Percentiles rank a stretch among this genome's conserved stretches.
phyloP scores from a whole-genome alignment of 75 land plant species.

The Cupressus sempervirens region DNA sequence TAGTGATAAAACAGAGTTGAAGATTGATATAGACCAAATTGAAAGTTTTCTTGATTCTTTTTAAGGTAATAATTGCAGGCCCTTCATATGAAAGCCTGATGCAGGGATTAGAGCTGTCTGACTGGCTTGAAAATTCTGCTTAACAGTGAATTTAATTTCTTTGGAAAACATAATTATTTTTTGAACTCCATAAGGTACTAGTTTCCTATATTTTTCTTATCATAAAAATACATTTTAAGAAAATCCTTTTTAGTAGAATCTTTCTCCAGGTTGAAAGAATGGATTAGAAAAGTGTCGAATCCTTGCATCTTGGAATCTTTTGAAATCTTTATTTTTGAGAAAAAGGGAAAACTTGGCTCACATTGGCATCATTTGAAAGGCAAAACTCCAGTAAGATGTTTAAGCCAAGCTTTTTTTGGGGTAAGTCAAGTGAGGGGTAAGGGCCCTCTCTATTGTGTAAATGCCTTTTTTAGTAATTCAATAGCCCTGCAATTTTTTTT shows the following conservation, averaged over 20 bases:
- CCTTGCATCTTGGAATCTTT: neutral
- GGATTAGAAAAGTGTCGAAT: neutral
- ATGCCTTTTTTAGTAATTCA: no score
- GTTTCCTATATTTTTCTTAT: neutral
- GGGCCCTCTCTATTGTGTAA: no score
- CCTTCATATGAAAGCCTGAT: neutral
- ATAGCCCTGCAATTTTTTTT: no score
- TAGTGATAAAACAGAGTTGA: neutral
- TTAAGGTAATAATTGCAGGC: neutral
- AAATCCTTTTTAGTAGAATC: neutral
- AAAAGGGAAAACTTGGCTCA: neutral
- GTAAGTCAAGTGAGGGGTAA: no score
- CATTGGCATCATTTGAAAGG: neutral
- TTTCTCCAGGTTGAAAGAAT: neutral
- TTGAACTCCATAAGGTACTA: neutral
- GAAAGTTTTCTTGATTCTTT: neutral
- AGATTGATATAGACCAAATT: neutral
- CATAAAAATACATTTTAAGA: neutral
- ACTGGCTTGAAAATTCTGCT: neutral
- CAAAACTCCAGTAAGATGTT: neutral
- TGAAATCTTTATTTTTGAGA: neutral
- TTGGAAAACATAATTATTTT: neutral
- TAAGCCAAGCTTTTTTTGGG: neutral
- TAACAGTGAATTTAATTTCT: neutral
- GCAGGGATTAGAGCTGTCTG: neutral